Percentiles rank a stretch among this genome's conserved stretches.
These are phyloP conservation scores for Taxillus chinensis DNA, from an alignment of 164 flowering plant species.

Conservation along the genomic window DNA sequence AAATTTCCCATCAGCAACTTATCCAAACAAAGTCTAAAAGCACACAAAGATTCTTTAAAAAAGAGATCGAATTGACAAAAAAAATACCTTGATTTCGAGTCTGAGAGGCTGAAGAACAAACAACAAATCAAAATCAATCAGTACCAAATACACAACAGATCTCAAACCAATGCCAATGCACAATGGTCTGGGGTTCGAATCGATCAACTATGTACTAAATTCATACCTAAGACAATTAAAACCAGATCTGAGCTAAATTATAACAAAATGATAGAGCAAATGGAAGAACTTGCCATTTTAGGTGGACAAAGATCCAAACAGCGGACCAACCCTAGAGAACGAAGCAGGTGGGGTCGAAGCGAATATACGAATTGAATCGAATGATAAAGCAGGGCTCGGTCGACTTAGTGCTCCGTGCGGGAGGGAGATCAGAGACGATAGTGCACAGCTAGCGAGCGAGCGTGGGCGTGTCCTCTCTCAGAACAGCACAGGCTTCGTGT, in stretches of 20 bases:
- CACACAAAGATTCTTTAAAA: background rate
- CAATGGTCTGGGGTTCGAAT: background rate
- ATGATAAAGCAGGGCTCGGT: background rate
- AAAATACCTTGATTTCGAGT: slow-evolving; percentile 81
- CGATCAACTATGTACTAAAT: background rate
- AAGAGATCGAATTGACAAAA: background rate
- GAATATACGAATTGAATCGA: background rate
- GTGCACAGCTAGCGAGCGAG: background rate
- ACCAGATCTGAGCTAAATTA: slow-evolving; percentile 23
- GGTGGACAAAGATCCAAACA: slow-evolving; percentile 1
- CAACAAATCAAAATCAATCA: slow-evolving; percentile 14
- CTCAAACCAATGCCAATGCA: slow-evolving; percentile 6
- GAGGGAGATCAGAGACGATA: background rate
- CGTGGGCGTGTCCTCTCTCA: background rate
- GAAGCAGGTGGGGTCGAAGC: background rate
- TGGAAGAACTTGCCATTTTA: slow-evolving; percentile 29
- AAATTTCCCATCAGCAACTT: slow-evolving; percentile 7
- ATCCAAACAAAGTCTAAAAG: background rate
- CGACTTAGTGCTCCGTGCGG: background rate
- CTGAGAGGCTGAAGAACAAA: slow-evolving; percentile 66
- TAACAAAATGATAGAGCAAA: background rate
- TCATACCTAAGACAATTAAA: slow-evolving; percentile 11
- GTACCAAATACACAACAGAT: slow-evolving; percentile 14
- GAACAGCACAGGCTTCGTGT: background rate
- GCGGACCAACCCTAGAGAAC: background rate